Conservation (phyloP, 495 filamentous ascomycete genomes). For the Penicillium waksmanii region DNA sequence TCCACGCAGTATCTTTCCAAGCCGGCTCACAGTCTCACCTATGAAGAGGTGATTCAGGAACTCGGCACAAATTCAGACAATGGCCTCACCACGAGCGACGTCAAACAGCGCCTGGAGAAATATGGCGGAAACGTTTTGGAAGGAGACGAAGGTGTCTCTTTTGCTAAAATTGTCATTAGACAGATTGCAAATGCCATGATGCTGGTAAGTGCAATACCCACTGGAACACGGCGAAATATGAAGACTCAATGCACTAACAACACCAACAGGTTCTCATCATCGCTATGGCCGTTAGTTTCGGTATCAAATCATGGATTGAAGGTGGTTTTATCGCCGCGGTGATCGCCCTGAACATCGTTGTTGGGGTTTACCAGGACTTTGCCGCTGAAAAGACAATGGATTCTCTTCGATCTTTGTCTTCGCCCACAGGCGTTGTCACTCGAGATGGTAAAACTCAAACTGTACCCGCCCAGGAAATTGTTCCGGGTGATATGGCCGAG, state of each 20-base stretch:
- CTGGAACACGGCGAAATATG: too few relatives aligned
- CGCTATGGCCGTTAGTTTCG: constrained; percentile 72
- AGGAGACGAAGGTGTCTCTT: constrained; percentile 59
- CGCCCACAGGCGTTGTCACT: constrained; percentile 62
- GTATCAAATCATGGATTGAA: constrained; percentile 71
- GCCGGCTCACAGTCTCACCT: constrained; percentile 67
- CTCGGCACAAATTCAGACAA: constrained; percentile 61
- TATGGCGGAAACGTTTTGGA: constrained; percentile 67
- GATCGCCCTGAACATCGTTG: constrained; percentile 66
- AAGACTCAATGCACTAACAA: too few relatives aligned
- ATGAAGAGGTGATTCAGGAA: constrained; percentile 57
- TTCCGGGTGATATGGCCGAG: constrained; percentile 69
- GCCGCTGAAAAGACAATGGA: constrained; percentile 78
- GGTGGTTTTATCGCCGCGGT: constrained; percentile 69
- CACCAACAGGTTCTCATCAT: constrained; percentile 60
- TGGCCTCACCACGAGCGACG: constrained; percentile 61
- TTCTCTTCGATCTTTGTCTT: constrained; percentile 64
- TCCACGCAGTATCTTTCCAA: constrained; percentile 45
- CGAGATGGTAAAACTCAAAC: constrained; percentile 56
- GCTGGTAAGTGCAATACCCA: constrained; percentile 40
- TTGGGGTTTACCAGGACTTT: constrained; percentile 74
- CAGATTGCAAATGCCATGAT: constrained; percentile 73
- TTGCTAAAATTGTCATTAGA: constrained; percentile 59
- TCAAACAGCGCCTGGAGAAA: constrained; percentile 54
- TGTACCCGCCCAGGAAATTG: constrained; percentile 58